Evolutionary conservation across 2,329 filamentous ascomycete genomes (phyloP).

Genomic region (Ophiostoma montium): DNA sequence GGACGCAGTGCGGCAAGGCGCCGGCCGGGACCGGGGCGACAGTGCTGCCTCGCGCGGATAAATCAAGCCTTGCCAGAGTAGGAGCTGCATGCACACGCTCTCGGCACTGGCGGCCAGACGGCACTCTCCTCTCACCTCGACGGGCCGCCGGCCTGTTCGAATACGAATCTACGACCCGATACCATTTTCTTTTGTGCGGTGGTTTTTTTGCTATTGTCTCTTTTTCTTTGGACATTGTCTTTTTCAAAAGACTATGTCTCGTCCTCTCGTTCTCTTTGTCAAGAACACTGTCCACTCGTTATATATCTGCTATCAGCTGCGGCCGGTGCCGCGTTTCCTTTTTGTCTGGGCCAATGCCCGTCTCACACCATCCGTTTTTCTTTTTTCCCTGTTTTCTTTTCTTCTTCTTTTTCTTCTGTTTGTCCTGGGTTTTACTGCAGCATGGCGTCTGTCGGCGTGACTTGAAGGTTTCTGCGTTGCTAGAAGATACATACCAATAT

Average conservation of each 20-base stretch:
- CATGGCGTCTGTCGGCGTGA: no score
- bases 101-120: neutral
- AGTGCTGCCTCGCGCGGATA: constrained; percentile 18
- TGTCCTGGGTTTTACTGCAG: neutral
- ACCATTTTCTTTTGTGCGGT: constrained; percentile 10
- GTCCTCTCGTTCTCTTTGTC: no score
- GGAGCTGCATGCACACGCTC: neutral
- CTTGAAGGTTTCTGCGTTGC: no score
- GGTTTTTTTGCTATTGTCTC: neutral
- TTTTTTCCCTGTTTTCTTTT: neutral
- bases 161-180: constrained; percentile 15
- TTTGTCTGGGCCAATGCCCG: neutral
- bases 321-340: no score
- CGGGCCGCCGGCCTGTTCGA: neutral
- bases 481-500: no score
- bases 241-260: no score
- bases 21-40: constrained; percentile 30
- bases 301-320: neutral
- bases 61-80: neutral
- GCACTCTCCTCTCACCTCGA: neutral
- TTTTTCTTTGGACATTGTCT: no score
- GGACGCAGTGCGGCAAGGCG: constrained; percentile 50
- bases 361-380: neutral
- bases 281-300: no score
- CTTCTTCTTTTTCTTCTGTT: neutral